phyloP scores from a whole-genome alignment of 805 yeast species.

The Wickerhamiella sorbophila region DNA sequence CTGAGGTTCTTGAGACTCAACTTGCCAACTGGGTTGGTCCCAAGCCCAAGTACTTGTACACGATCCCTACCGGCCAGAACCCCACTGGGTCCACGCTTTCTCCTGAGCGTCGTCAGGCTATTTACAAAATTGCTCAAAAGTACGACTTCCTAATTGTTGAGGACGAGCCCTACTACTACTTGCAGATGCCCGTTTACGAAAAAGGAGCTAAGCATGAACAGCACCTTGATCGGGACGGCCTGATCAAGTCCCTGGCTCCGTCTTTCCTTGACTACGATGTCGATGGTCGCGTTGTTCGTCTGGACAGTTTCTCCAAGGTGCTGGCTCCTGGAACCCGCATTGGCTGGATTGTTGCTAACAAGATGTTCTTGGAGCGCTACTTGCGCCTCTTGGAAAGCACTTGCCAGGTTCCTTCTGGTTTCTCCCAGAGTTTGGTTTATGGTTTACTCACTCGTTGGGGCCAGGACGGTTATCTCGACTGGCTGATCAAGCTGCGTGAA shows the following conservation, averaged over 20 bases:
- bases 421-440: slow-evolving; percentile 55
- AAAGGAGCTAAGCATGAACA: slow-evolving; percentile 28
- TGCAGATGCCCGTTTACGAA: slow-evolving; percentile 74
- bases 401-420: slow-evolving; percentile 69
- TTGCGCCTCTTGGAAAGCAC: slow-evolving; percentile 66
- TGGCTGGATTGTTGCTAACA: slow-evolving; percentile 80
- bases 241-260: slow-evolving; percentile 51
- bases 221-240: slow-evolving; percentile 42
- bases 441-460: slow-evolving; percentile 79
- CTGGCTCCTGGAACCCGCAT: slow-evolving; percentile 82
- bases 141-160: slow-evolving; percentile 79
- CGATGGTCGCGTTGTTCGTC: slow-evolving; percentile 80
- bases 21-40: slow-evolving; percentile 55
- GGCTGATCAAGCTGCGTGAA: slow-evolving; percentile 60
- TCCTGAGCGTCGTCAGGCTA: slow-evolving; percentile 56
- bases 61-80: slow-evolving; percentile 93
- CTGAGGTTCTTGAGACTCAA: slow-evolving; percentile 47
- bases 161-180: slow-evolving; percentile 95
- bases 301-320: slow-evolving; percentile 84
- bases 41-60: slow-evolving; percentile 76
- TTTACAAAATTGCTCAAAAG: slow-evolving; percentile 67
- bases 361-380: slow-evolving; percentile 45
- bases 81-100: slow-evolving; percentile 87
- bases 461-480: slow-evolving; percentile 72
- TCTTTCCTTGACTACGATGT: slow-evolving; percentile 63